These are phyloP conservation scores for Kluyveromyces wickerhamii DNA, from an alignment of 805 yeast genomes.

Conservation along the genomic window DNA sequence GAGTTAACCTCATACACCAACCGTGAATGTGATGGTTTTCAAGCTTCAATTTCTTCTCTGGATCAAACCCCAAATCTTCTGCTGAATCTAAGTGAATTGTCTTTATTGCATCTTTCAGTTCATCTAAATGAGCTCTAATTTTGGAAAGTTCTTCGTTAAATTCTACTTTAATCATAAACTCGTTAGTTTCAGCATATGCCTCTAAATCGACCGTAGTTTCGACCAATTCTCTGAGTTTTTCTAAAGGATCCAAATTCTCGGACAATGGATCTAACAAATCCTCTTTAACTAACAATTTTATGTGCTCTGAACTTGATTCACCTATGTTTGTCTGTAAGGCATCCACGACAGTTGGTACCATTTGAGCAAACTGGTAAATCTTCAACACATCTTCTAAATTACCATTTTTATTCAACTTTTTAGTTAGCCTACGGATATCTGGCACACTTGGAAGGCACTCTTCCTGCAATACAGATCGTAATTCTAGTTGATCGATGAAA, in stretches of 20 bases:
- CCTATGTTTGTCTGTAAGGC: slow-evolving; percentile 39
- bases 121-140: slow-evolving; percentile 51
- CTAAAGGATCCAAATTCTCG: slow-evolving; percentile 42
- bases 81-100: slow-evolving; percentile 56
- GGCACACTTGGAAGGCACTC: slow-evolving; percentile 69
- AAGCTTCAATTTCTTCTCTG: slow-evolving; percentile 80
- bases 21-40: slow-evolving; percentile 87
- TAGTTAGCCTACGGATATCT: slow-evolving; percentile 68
- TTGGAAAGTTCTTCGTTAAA: slow-evolving; percentile 70
- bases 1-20: slow-evolving; percentile 89
- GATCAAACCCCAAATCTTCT: slow-evolving; percentile 70
- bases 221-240: slow-evolving; percentile 72
- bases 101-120: slow-evolving; percentile 46
- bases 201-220: slow-evolving; percentile 88
- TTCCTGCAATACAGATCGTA: slow-evolving; percentile 57
- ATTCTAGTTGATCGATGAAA: slow-evolving; percentile 58
- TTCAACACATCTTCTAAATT: slow-evolving; percentile 84
- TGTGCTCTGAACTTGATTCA: slow-evolving; percentile 24
- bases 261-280: slow-evolving; percentile 55
- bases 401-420: slow-evolving; percentile 53
- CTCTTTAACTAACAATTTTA: slow-evolving; percentile 34
- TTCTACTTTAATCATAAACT: slow-evolving; percentile 80
- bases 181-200: slow-evolving; percentile 66
- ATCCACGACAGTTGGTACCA: slow-evolving; percentile 60
- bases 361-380: slow-evolving; percentile 68